Evolutionary conservation across 208 protist species (phyloP).

Genomic region (Leishmania guyanensis): DNA sequence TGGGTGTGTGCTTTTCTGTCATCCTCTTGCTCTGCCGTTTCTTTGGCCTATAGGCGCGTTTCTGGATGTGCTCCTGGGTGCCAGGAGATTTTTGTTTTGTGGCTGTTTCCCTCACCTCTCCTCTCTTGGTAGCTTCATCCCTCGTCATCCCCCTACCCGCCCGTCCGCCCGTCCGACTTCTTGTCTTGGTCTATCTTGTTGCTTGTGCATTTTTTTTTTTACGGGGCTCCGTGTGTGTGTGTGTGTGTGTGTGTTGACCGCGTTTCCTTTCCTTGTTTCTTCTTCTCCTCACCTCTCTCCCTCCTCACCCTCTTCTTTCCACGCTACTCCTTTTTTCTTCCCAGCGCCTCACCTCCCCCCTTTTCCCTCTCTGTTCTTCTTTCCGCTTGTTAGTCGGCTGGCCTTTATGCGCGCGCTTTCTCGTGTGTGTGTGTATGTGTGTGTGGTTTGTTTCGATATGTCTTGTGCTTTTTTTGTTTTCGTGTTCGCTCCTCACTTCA

Average conservation of each 20-base stretch:
- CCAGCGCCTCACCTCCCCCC: neutral
- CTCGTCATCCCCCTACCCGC: no score
- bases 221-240: neutral
- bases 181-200: neutral
- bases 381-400: neutral
- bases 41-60: neutral
- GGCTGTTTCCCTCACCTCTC: no score
- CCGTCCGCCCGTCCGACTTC: no score
- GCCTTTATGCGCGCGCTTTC: neutral
- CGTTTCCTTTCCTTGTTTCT: neutral
- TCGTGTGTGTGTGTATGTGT: slow-evolving; percentile 1
- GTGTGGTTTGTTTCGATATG: neutral
- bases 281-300: neutral
- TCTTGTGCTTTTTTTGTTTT: neutral
- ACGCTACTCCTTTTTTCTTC: slow-evolving; percentile 4
- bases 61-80: neutral
- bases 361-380: neutral
- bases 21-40: neutral
- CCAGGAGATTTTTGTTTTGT: no score
- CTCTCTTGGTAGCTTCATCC: no score
- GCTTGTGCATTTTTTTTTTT: neutral
- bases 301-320: neutral
- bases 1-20: neutral
- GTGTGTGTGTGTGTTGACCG: neutral
- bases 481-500: neutral